Conservation (phyloP, 2,329 filamentous ascomycete genomes). For the Tolypocladium pustulatum region DNA sequence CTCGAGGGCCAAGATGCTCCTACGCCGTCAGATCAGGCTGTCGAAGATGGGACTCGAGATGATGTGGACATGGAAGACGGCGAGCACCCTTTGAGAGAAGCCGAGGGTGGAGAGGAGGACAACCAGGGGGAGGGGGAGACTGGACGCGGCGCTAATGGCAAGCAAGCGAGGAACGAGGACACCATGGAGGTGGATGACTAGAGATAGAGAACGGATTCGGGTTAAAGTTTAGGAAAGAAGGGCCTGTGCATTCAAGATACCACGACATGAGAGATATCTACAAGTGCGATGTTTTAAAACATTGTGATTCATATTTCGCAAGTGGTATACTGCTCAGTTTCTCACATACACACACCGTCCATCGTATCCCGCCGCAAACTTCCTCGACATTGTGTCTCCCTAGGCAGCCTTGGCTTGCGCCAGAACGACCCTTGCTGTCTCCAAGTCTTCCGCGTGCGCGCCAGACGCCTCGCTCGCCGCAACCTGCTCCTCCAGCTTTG, state of each 20-base stretch:
- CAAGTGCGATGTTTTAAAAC: background rate
- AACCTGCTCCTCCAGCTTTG: slow-evolving; percentile 66
- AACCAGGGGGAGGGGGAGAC: slow-evolving; percentile 23
- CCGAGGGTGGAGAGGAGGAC: slow-evolving; percentile 27
- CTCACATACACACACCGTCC: background rate
- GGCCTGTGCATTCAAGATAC: background rate
- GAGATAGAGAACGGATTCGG: background rate
- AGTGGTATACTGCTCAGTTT: background rate
- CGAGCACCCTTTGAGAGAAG: slow-evolving; percentile 20
- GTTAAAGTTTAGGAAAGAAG: background rate
- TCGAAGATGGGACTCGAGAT: slow-evolving; percentile 34
- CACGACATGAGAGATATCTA: background rate
- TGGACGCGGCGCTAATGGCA: slow-evolving; percentile 14
- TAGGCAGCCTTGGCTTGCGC: slow-evolving; percentile 31
- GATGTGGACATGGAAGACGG: slow-evolving; percentile 50
- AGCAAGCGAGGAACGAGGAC: slow-evolving; percentile 36
- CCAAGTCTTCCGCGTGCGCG: slow-evolving; percentile 36
- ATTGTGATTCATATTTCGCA: background rate
- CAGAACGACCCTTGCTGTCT: slow-evolving; percentile 44
- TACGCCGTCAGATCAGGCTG: slow-evolving; percentile 15
- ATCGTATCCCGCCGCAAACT: background rate
- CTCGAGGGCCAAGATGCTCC: slow-evolving; percentile 5
- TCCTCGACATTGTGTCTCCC: background rate
- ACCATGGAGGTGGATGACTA: slow-evolving; percentile 55
- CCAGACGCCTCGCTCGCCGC: slow-evolving; percentile 47